Percentiles rank a stretch among this genome's conserved stretches.
phyloP scores from a whole-genome alignment of 1,139 yeast species.

The Tardiomyces digboiensis region DNA sequence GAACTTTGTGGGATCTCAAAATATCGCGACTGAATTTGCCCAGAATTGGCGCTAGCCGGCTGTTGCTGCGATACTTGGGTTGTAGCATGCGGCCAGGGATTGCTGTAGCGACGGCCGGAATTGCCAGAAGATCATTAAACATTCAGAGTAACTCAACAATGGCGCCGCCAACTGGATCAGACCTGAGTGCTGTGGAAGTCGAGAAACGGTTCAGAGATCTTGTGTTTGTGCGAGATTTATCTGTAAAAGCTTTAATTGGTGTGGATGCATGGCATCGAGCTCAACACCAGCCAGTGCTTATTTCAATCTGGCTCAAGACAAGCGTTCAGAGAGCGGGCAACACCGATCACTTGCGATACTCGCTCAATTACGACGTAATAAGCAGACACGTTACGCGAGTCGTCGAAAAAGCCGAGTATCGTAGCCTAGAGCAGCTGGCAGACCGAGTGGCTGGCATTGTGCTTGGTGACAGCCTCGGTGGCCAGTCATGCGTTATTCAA shows the following conservation, averaged over 20 bases:
- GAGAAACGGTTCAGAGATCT: slow-evolving; percentile 28
- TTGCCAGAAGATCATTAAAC: no score
- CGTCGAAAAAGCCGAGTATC: slow-evolving; percentile 37
- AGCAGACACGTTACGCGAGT: slow-evolving; percentile 50
- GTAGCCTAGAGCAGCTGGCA: slow-evolving; percentile 53
- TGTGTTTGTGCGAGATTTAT: slow-evolving; percentile 49
- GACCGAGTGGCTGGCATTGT: slow-evolving; percentile 41
- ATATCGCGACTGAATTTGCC: no score
- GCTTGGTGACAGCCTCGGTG: slow-evolving; percentile 42
- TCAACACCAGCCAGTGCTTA: slow-evolving; percentile 56
- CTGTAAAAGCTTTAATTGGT: slow-evolving; percentile 59
- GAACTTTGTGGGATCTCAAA: no score
- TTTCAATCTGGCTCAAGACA: slow-evolving; percentile 53
- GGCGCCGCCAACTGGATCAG: no score
- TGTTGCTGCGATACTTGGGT: no score
- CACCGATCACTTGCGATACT: slow-evolving; percentile 69
- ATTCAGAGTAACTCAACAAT: no score
- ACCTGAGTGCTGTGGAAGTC: no score
- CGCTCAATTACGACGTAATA: slow-evolving; percentile 81
- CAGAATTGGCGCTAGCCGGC: no score
- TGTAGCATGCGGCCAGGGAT: no score
- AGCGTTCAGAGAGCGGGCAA: slow-evolving; percentile 62
- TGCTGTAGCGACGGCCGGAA: no score
- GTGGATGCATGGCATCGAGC: slow-evolving; percentile 70
- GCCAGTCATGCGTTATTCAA: slow-evolving; percentile 37